Evolutionary conservation across 805 yeast genomes (phyloP).

Genomic region (Sungouiella thailandica): DNA sequence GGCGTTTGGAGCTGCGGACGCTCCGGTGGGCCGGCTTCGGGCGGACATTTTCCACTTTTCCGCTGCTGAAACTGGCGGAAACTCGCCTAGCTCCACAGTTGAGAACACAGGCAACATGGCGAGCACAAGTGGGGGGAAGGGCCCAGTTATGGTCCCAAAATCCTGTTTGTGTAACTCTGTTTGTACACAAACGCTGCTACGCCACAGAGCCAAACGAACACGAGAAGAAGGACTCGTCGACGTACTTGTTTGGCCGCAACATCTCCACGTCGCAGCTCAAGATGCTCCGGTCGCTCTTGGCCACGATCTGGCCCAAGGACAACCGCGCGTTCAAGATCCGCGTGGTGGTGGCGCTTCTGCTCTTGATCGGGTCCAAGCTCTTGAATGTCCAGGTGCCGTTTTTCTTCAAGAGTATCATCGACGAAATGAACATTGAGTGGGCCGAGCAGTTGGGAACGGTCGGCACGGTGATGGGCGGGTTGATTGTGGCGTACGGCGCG

Average conservation of each 20-base stretch:
- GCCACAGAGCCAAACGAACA: too few relatives aligned
- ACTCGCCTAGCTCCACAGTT: too few relatives aligned
- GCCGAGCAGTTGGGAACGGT: slow-evolving; percentile 53
- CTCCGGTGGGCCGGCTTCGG: too few relatives aligned
- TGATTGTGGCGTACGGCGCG: slow-evolving; percentile 83
- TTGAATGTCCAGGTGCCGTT: slow-evolving; percentile 95
- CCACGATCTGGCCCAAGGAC: slow-evolving; percentile 79
- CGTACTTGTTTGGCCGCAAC: slow-evolving; percentile 11
- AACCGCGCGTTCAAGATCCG: slow-evolving; percentile 63
- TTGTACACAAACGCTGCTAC: too few relatives aligned
- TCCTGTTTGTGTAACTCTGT: too few relatives aligned
- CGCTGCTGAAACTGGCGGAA: too few relatives aligned
- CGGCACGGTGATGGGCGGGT: slow-evolving; percentile 58
- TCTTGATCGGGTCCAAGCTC: slow-evolving; percentile 76
- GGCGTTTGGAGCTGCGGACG: too few relatives aligned
- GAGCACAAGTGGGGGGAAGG: too few relatives aligned
- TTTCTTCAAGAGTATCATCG: slow-evolving; percentile 80
- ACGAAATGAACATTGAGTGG: slow-evolving; percentile 93
- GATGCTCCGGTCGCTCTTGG: slow-evolving; percentile 59
- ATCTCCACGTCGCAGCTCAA: slow-evolving; percentile 39
- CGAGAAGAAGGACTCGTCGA: slow-evolving; percentile 2
- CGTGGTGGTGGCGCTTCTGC: slow-evolving; percentile 67
- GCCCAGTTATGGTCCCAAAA: too few relatives aligned
- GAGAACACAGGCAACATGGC: too few relatives aligned
- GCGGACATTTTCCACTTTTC: too few relatives aligned